Base-by-base conservation (phyloP, 768 basidiomycete genomes). In the Paxillus ammoniavirescens region DNA sequence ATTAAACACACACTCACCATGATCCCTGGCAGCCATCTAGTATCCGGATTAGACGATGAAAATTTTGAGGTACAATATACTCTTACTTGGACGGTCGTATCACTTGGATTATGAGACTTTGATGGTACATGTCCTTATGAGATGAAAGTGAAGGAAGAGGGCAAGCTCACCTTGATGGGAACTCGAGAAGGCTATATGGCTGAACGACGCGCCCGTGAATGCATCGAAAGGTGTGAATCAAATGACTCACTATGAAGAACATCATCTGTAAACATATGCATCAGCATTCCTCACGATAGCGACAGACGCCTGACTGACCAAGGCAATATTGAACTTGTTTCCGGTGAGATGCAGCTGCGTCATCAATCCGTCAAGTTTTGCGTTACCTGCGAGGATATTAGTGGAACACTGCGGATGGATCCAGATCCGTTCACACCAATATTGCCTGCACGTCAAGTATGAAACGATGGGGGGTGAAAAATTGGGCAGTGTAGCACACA, bases 11-110 rank as follows among this genome's bases (percentile, higher is more conserved):
- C 23, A 64, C 74, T 56, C 59, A 84, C 84, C 55, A 82, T 83
- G 43, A 89, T 84, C 13, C 77, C 78, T 0, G 87, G 83, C 23
- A 89, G 73, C 84, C 86, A 89, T 65, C 79, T 61, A 43, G 8
- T 3, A 5, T 77, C 44, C 4, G 33, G 33, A 5, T 45, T 15
- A 26, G 9, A 38, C 13, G 7, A 38, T 63, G 26, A 61, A 61
- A 49, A 15, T 47, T 21, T 21, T 30, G 5, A 8, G 4, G 13
- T 9, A 42, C 8, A 42, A 9, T 1, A 18, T 18, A 43, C 43
- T 54, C 71, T 52, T 61, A 77, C 81, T 77, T 75, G 4, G 84
- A 86, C 4, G 86, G 86, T 17, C 80, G 75, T 60, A 84, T 77
- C 44, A 75, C 77, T 66, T 85, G 84, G 17, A 86, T 67, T 5